phyloP scores from a whole-genome alignment of 805 yeast genomes.

The Starmerella floris region DNA sequence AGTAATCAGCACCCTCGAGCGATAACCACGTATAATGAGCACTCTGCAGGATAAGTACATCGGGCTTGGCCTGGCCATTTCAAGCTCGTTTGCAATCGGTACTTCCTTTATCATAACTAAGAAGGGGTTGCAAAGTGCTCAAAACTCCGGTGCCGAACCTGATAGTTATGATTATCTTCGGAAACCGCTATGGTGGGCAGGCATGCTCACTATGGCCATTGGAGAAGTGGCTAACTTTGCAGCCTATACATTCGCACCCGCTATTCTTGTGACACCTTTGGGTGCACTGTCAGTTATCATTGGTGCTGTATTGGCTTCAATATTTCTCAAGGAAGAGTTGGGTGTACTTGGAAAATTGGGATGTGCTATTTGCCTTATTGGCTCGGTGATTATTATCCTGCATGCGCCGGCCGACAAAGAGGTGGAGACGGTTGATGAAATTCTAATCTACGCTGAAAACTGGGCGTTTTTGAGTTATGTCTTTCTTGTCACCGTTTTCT shows the following conservation, averaged over 20 bases:
- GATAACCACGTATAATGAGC: too few relatives aligned
- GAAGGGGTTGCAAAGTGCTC: conserved; percentile 64
- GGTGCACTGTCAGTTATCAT: conserved; percentile 85
- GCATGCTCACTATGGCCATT: conserved; percentile 74
- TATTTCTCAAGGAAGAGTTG: conserved; percentile 71
- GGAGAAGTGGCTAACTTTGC: conserved; percentile 91
- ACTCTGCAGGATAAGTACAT: conserved; percentile 69
- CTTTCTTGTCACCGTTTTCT: conserved; percentile 47
- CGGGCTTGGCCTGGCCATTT: conserved; percentile 76
- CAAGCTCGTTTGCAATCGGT: conserved; percentile 81
- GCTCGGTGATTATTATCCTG: conserved; percentile 72
- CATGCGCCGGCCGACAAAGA: conserved; percentile 95
- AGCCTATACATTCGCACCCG: conserved; percentile 91
- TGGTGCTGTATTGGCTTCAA: conserved; percentile 80
- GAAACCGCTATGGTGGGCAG: conserved; percentile 91
- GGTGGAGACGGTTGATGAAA: conserved; percentile 76
- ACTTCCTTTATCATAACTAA: conserved; percentile 81
- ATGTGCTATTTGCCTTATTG: conserved; percentile 78
- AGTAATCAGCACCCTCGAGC: too few relatives aligned
- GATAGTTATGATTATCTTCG: conserved; percentile 67
- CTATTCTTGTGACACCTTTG: conserved; percentile 78
- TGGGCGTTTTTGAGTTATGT: conserved; percentile 62
- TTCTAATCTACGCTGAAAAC: conserved; percentile 60
- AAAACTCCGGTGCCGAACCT: conserved; percentile 47
- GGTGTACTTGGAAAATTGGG: conserved; percentile 86